A percentile compares a stretch with the other conserved stretches of the same genome.
phyloP scores from a whole-genome alignment of 2,329 filamentous ascomycete species.

The Dothideomycetes sp. region DNA sequence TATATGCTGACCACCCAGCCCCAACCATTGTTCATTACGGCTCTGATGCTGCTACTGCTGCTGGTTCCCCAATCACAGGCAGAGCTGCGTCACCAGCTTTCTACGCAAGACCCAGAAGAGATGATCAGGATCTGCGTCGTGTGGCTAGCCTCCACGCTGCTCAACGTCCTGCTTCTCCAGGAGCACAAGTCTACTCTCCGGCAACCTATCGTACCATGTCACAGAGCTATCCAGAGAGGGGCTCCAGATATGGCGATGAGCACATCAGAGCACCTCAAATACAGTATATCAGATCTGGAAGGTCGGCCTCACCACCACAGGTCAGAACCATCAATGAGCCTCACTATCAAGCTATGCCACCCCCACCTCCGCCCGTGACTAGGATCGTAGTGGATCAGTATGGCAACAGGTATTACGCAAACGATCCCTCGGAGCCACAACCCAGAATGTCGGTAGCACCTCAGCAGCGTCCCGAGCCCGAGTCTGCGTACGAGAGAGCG shows the following conservation, averaged over 20 bases:
- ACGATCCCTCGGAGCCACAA: conserved; percentile 31
- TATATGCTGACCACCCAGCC: conserved; percentile 28
- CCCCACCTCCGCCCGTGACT: conserved; percentile 44
- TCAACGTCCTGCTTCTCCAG: conserved; percentile 35
- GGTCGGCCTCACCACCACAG: conserved; percentile 33
- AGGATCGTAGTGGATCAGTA: conserved; percentile 69
- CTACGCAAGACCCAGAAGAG: conserved; percentile 30
- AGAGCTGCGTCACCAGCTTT: conserved; percentile 29
- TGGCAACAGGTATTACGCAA: conserved; percentile 64
- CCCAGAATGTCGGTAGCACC: conserved; percentile 48
- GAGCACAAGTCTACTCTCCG: conserved; percentile 31
- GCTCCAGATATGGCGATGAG: conserved; percentile 26
- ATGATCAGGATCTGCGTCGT: conserved; percentile 39
- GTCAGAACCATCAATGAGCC: conserved; percentile 19
- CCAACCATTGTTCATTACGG: conserved; percentile 14
- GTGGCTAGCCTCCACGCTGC: conserved; percentile 41
- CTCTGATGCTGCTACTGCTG: conserved; percentile 29
- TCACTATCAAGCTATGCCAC: conserved; percentile 35
- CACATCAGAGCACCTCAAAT: conserved; percentile 28
- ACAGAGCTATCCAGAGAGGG: conserved; percentile 28
- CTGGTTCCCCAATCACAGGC: conserved; percentile 30
- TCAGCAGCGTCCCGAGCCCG: conserved; percentile 22
- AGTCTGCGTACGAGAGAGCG: conserved; percentile 49
- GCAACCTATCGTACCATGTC: conserved; percentile 34
- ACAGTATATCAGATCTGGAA: conserved; percentile 32